Evolutionary conservation across 352 stramenopile genomes (phyloP), one percentile per base, ranked within the genome.

Genomic region (Globisporangium recalcitrans): DNA sequence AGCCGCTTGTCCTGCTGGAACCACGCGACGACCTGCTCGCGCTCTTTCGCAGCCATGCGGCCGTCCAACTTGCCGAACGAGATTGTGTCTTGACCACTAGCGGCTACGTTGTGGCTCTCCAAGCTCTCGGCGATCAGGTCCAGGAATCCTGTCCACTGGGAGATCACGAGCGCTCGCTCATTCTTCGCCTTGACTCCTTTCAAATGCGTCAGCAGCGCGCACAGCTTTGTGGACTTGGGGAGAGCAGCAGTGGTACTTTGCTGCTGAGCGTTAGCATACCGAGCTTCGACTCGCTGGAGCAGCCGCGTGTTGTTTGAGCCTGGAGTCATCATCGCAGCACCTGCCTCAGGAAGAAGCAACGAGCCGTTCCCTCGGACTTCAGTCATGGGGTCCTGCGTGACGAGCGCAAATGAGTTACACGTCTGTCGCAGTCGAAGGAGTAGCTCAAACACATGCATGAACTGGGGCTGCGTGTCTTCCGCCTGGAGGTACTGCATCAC

Each of bases 371-470:
- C 63, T 53, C 62, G 62, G 0, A 90, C 69, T 61, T 88, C 81
- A 1, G 61, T 51, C 13, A 78, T 38, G 11, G 74, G 74, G 31
- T 88, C 75, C 42, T 67, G 49, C 13, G 78, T 83, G 16, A 97
- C 74, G 1, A 97, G 68, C 44, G 69, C 65, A 44, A 69, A 82
- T 11, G 78, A 74, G 67, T 94, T 74, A 42, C 89, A 97, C 4
- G 91, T 81, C 59, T 97, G 90, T 4, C 91, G 77, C 4, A 97
- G 68, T 10, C 90, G 83, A 3, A 97, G 60, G 5, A 97, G 64
- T 42, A 93, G 83, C 68, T 97, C 88, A 64, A 97, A 96, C 7
- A 97, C 86, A 52, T 92, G 76, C 76, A 97, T 91, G 60, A 91
- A 91, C 5, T 79, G 73, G 19, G 62, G 80, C 64, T 70, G 75